Base-by-base conservation (phyloP, 2,329 filamentous ascomycete species). In the Scedosporium minutisporum region DNA sequence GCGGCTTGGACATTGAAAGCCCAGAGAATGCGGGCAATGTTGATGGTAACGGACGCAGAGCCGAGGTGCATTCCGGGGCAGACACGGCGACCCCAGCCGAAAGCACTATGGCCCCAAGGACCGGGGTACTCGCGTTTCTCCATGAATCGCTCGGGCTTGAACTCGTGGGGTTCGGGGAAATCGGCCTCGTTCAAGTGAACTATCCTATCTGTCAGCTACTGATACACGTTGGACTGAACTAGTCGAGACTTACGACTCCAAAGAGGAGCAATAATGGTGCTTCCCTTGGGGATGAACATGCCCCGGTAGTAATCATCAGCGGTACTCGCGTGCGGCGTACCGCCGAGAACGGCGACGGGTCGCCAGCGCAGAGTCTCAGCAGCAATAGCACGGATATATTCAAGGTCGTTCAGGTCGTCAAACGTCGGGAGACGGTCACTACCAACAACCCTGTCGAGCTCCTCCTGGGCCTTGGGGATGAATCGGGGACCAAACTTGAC, bases 21-120 rank as follows among this genome's bases (percentile, higher is more conserved):
- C 83, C 83, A 87, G 0, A 87, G 68, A 0, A 82, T 70, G 2
- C 78, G 75, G 0, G 80, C 74, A 21, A 82, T 76, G 53, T 74
- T 77, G 1, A 81, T 69, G 9, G 75, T 73, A 0, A 85, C 72
- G 0, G 77, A 82, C 0, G 80, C 76, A 51, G 81, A 77, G 0
- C 80, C 81, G 0, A 85, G 74, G 60, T 85, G 81, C 65, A 81
- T 71, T 0, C 76, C 76, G 0, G 76, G 75, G 12, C 76, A 78
- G 7, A 77, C 68, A 1, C 76, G 69, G 14, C 76, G 71, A 0
- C 76, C 76, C 70, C 74, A 77, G 2, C 76, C 76, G 46, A 78
- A 78, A 0, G 74, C 73, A 3, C 74, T 75, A 38, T 77, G 75
- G 0, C 74, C 73, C 0, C 73, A 66, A 0, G 68, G 68, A 0